A percentile compares a stretch with the other conserved stretches of the same genome.
Conservation (phyloP, 352 stramenopile species). For the Globisporangium uncinulatum region DNA sequence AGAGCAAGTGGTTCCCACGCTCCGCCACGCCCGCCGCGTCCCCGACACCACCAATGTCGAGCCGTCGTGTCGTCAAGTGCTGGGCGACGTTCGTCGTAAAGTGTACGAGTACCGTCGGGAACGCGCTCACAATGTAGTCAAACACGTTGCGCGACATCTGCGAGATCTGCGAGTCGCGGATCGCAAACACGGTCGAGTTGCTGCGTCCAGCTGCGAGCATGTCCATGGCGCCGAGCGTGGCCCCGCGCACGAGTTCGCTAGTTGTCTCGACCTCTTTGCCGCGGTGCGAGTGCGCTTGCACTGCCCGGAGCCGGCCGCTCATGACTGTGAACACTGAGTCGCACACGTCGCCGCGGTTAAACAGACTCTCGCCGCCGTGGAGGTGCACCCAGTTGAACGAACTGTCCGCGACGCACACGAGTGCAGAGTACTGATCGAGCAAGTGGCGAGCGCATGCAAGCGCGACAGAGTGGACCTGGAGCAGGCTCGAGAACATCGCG, state of each 20-base stretch:
- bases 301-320: slow-evolving; percentile 65
- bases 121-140: slow-evolving; percentile 70
- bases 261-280: slow-evolving; percentile 69
- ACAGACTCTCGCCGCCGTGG: slow-evolving; percentile 74
- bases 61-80: slow-evolving; percentile 41
- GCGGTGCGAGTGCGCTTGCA: slow-evolving; percentile 57
- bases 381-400: slow-evolving; percentile 84
- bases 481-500: slow-evolving; percentile 45
- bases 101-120: slow-evolving; percentile 65
- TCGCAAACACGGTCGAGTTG: slow-evolving; percentile 80
- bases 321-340: slow-evolving; percentile 81
- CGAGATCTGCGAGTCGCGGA: slow-evolving; percentile 84
- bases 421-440: slow-evolving; percentile 60
- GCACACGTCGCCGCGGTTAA: slow-evolving; percentile 68
- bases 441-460: slow-evolving; percentile 54
- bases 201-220: slow-evolving; percentile 70
- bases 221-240: slow-evolving; percentile 75
- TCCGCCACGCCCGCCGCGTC: slow-evolving; percentile 31
- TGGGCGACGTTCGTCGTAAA: slow-evolving; percentile 76
- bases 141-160: slow-evolving; percentile 85
- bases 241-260: slow-evolving; percentile 73
- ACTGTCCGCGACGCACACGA: slow-evolving; percentile 69
- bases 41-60: slow-evolving; percentile 21
- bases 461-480: slow-evolving; percentile 46
- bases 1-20: slow-evolving; percentile 47